These are phyloP conservation scores for Arctium minus DNA, from an alignment of 129 eudicot species.

Conservation along the genomic window DNA sequence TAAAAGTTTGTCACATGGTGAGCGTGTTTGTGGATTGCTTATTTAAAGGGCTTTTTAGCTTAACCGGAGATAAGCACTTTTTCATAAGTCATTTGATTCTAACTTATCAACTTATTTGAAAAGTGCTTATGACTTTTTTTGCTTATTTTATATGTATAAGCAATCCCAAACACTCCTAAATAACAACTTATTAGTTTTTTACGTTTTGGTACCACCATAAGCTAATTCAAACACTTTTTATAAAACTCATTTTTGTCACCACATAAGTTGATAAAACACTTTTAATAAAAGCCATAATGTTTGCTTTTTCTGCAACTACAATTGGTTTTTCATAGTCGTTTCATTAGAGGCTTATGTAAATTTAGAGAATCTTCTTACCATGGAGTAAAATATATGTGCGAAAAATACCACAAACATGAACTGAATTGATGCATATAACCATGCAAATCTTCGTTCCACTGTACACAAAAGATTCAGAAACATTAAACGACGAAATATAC, in stretches of 20 bases:
- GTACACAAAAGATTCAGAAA: slow-evolving; percentile 14
- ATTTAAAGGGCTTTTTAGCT: too few species aligned
- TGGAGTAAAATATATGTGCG: slow-evolving; percentile 68
- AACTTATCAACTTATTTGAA: too few species aligned
- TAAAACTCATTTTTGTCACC: too few species aligned
- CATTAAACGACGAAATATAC: not conserved
- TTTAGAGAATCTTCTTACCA: slow-evolving; percentile 45
- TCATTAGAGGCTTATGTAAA: not conserved
- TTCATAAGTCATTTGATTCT: too few species aligned
- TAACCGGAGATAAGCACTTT: too few species aligned
- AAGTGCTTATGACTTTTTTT: too few species aligned
- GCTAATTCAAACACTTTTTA: too few species aligned
- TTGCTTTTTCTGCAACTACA: not conserved
- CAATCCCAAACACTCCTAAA: too few species aligned
- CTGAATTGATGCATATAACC: slow-evolving; percentile 94
- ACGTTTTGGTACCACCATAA: too few species aligned
- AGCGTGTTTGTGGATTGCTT: not conserved
- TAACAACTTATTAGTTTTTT: too few species aligned
- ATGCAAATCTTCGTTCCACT: slow-evolving; percentile 73
- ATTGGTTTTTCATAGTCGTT: not conserved
- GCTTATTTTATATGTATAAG: too few species aligned
- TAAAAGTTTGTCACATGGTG: not conserved
- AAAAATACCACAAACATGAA: slow-evolving; percentile 78
- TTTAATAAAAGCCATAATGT: not conserved
- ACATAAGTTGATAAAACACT: too few species aligned